Conservation (phyloP, 106 monocot species). For the Dioscorea zingiberensis region DNA sequence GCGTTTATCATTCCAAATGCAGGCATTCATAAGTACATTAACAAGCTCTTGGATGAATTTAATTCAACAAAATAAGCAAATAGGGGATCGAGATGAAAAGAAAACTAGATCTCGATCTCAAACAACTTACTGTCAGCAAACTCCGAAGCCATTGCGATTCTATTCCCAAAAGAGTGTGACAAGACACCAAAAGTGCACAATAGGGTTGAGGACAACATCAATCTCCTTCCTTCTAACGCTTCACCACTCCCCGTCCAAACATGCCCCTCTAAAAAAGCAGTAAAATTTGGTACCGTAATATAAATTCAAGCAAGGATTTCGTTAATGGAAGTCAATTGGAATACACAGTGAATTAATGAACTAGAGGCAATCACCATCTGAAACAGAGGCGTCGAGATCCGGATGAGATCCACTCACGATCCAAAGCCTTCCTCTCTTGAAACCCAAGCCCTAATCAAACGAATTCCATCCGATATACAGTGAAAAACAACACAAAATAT, state of each 20-base stretch:
- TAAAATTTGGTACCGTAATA: too few relatives aligned
- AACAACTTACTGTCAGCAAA: constrained; percentile 49
- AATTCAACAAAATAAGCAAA: neutral
- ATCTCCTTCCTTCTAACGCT: constrained; percentile 36
- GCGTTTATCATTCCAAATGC: neutral
- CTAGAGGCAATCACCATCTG: too few relatives aligned
- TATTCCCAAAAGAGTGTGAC: constrained; percentile 10
- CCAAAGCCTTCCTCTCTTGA: too few relatives aligned
- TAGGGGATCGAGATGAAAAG: neutral
- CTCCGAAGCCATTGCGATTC: constrained; percentile 37
- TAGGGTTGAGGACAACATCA: constrained; percentile 32
- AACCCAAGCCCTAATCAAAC: too few relatives aligned
- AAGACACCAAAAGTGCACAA: constrained; percentile 15
- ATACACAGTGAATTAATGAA: too few relatives aligned
- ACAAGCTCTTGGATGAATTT: neutral
- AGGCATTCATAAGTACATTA: too few relatives aligned
- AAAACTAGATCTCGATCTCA: neutral
- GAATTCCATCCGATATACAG: too few relatives aligned
- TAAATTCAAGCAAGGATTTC: too few relatives aligned
- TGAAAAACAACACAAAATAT: too few relatives aligned
- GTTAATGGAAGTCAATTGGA: too few relatives aligned
- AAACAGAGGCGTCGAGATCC: too few relatives aligned
- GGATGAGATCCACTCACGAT: too few relatives aligned
- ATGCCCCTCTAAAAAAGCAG: neutral
- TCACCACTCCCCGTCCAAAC: constrained; percentile 1